Evolutionary conservation across 148 eudicot genomes (phyloP), one percentile per base, ranked within the genome.

Genomic region (Cornus suecica): DNA sequence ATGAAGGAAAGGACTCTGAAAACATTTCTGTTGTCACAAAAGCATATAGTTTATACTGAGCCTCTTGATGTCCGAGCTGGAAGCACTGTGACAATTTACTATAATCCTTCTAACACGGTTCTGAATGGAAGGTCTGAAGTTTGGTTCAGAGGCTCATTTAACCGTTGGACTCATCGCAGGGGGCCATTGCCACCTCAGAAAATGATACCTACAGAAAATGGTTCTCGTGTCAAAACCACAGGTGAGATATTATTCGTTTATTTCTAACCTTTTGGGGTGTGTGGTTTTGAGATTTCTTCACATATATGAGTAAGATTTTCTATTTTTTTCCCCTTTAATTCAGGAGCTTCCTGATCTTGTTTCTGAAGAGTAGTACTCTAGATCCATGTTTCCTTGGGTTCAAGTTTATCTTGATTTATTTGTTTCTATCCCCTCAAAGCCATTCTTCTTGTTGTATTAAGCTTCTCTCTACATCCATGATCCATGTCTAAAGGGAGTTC

Each of bases 81-180:
- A 81, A 78, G 78, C 76, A 82, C 81, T 61, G 94, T 91, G 62
- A 91, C 94, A 27, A 85, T 96, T 45, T 88, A 86, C 77, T 96
- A 93, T 78, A 96, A 96, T 82, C 94, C 98, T 69, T 76, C 86
- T 45, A 93, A 90, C 83, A 91, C 98, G n/a, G 90, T 91, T 58
- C 83, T 96, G 64, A 90, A 86, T 82, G 98, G 98, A 75, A 96
- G 93, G 74, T 79, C 97, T 41, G 98, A 96, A 86, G 78, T 91
- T 81, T 96, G 99, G 99, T 91, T 96, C 77, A 86, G 99, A 82
- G 76, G 97, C 82, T 96, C 98, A 25, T 96, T 96, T 79, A 96
- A 96, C 74, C 93, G 94, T 41, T 96, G 99, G 99, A 90, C 94
- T 56, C 98, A 96, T 76, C 97, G 88, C 64, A 77, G 81, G 84